Base-by-base conservation (phyloP, 345 rosid genomes). In the Hibiscus syriacus region DNA sequence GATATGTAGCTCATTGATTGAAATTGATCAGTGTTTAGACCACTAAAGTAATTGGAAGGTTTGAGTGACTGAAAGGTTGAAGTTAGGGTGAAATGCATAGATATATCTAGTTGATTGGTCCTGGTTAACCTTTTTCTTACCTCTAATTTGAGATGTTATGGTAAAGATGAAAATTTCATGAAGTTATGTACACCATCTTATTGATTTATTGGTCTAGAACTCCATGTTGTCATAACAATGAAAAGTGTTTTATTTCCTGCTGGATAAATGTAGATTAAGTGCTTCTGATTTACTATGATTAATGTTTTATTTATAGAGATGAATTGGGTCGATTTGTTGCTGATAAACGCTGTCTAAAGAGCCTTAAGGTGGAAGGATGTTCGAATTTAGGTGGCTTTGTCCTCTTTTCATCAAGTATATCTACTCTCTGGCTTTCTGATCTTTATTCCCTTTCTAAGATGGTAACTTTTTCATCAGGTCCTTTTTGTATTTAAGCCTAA, bases 311-410 rank as follows among this genome's bases (percentile, higher is more conserved):
- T 34, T 79, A 79, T 74, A 92, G 98, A 43, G 93, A 90, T 79
- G 99, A 92, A 78, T 68, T 95, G 71, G 82, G 86, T 78, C 97
- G 98, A 53, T 95, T 92, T 90, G 97, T 95, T 70, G 92, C 99
- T 57, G 92, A 92, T 74, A 92, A 84, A 74, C 89, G 87, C 72
- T 86, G 90, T n/a, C n/a, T n/a, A n/a, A n/a, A n/a, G n/a, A n/a
- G n/a, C n/a, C n/a, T n/a, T n/a, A n/a, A n/a, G n/a, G n/a, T n/a
- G n/a, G n/a, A n/a, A n/a, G n/a, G n/a, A n/a, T n/a, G n/a, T n/a
- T n/a, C n/a, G n/a, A n/a, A n/a, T n/a, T n/a, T n/a, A 52, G 97
- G 96, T 45, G 90, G 93, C 63, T 80, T 92, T 75, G 62, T 81
- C 38, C 88, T 95, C 71, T 79, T 82, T 83, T 95, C 99, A 16